A percentile compares a stretch with the other conserved stretches of the same genome.
Evolutionary conservation across 164 flowering plant species (phyloP).

Genomic region (Vitis riparia): DNA sequence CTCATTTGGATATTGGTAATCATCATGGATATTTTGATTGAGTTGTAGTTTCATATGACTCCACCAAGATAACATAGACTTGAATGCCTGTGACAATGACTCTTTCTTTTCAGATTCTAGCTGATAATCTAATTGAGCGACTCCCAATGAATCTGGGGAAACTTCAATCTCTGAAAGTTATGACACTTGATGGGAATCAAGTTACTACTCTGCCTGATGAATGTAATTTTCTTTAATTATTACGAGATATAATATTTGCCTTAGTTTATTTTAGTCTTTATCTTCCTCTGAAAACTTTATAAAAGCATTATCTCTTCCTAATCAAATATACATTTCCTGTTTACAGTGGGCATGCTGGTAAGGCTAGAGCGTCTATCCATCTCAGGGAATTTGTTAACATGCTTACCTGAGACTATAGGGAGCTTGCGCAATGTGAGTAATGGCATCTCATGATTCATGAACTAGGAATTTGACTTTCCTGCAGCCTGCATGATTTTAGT

Average conservation of each 20-base stretch:
- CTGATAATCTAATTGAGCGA: constrained; percentile 69
- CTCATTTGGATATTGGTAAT: background rate
- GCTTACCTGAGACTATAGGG: constrained; percentile 92
- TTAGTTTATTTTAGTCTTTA: constrained; percentile 6
- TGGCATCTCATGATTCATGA: background rate
- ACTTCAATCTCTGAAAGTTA: constrained; percentile 74
- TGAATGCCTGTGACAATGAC: constrained; percentile 3
- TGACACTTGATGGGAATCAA: constrained; percentile 76
- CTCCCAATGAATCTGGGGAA: constrained; percentile 85
- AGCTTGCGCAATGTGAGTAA: constrained; percentile 93
- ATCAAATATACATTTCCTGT: constrained; percentile 13
- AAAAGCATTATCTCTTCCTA: background rate
- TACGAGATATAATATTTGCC: constrained; percentile 13
- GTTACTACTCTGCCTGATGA: constrained; percentile 83
- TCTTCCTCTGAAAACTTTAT: constrained; percentile 3
- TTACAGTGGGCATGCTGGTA: constrained; percentile 85
- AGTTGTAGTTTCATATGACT: background rate
- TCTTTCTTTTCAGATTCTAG: constrained; percentile 57
- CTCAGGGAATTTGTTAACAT: constrained; percentile 57
- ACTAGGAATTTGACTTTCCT: background rate
- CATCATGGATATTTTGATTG: background rate
- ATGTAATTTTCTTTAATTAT: constrained; percentile 56
- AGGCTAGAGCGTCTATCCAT: constrained; percentile 82
- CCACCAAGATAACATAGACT: background rate
- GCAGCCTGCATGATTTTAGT: background rate